Percentiles rank a stretch among this genome's conserved stretches.
Evolutionary conservation across 2,329 filamentous ascomycete species (phyloP).

Genomic region (Stagonosporopsis tanaceti): DNA sequence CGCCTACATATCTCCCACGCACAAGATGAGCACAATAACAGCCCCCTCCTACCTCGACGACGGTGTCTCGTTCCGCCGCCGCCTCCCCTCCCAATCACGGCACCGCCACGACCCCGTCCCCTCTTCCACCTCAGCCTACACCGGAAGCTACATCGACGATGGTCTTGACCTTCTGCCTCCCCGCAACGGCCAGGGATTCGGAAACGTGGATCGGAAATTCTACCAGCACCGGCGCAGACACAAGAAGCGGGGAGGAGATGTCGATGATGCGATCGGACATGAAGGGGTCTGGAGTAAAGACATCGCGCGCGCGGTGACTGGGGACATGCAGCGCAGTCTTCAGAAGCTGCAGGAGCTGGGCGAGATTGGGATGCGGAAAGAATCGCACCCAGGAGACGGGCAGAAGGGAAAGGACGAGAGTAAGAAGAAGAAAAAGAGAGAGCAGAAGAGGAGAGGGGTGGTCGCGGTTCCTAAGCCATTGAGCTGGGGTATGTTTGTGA

Average conservation of each 20-base stretch:
- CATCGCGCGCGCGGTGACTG: slow-evolving; percentile 32
- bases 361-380: slow-evolving; percentile 12
- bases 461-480: slow-evolving; percentile 29
- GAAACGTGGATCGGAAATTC: slow-evolving; percentile 21
- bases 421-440: slow-evolving; percentile 9
- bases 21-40: slow-evolving; percentile 25
- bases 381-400: neutral
- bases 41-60: slow-evolving; percentile 38
- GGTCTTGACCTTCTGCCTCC: slow-evolving; percentile 30
- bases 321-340: slow-evolving; percentile 32
- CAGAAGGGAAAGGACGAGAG: neutral
- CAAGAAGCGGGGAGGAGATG: neutral
- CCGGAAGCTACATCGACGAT: slow-evolving; percentile 42
- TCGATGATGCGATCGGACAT: neutral
- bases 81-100: slow-evolving; percentile 18
- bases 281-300: slow-evolving; percentile 4
- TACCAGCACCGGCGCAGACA: slow-evolving; percentile 20
- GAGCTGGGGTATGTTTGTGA: slow-evolving; percentile 35
- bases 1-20: neutral
- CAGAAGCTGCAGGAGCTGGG: slow-evolving; percentile 14
- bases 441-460: slow-evolving; percentile 13
- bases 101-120: slow-evolving; percentile 13
- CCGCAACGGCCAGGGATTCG: slow-evolving; percentile 24
- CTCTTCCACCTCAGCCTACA: slow-evolving; percentile 25
- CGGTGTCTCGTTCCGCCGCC: slow-evolving; percentile 25